Conservation (phyloP, 768 basidiomycete genomes). For the Psilocybe sp. region DNA sequence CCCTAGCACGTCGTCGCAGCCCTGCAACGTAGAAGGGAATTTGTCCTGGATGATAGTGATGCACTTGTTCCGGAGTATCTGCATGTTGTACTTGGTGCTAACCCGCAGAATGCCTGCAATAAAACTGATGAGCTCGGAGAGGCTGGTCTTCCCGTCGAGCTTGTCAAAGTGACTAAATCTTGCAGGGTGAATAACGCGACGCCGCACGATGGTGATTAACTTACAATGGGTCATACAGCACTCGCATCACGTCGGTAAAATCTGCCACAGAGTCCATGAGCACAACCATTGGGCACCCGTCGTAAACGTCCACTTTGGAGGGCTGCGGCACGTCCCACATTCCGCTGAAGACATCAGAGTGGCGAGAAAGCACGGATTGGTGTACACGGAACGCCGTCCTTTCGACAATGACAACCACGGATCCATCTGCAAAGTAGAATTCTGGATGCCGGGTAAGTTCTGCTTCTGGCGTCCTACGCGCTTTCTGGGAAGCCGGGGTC, state of each 20-base stretch:
- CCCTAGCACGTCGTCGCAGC: conserved; percentile 35
- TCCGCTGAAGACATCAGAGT: conserved; percentile 37
- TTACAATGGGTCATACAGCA: conserved; percentile 37
- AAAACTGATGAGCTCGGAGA: conserved; percentile 34
- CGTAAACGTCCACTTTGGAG: conserved; percentile 23
- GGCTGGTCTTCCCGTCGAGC: conserved; percentile 27
- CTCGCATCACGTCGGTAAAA: conserved; percentile 32
- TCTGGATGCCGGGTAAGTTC: conserved; percentile 22
- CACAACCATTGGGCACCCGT: conserved; percentile 34
- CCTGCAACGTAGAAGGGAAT: conserved; percentile 38
- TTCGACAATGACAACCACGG: conserved; percentile 34
- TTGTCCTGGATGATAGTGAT: conserved; percentile 36
- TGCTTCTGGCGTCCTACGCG: neutral
- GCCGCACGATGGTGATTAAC: conserved; percentile 11
- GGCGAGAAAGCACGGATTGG: conserved; percentile 34
- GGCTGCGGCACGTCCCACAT: conserved; percentile 39
- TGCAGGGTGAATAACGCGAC: neutral
- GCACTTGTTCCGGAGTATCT: conserved; percentile 33
- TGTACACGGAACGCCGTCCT: conserved; percentile 32
- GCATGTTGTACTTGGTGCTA: conserved; percentile 42
- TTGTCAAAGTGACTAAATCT: conserved; percentile 35
- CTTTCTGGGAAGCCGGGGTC: neutral
- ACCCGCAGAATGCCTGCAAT: conserved; percentile 40
- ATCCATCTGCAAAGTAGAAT: conserved; percentile 39
- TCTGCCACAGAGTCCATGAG: conserved; percentile 31